These are phyloP conservation scores for Macrophomina phaseolina DNA, from an alignment of 2,329 filamentous ascomycete genomes.

Conservation along the genomic window DNA sequence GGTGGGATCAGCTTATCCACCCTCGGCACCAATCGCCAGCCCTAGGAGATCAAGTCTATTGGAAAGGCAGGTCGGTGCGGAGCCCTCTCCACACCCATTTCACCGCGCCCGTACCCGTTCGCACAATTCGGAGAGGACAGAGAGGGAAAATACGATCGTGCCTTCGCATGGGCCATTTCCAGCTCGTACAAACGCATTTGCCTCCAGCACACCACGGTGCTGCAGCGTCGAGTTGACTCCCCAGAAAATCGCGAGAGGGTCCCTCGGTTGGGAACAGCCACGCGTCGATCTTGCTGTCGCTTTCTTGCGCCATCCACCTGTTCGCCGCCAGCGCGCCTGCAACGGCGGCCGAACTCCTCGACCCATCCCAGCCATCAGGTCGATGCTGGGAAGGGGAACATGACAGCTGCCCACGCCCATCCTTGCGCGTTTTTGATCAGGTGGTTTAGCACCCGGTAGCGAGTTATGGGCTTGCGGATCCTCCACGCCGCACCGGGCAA, in stretches of 20 bases:
- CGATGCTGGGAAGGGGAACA: not conserved
- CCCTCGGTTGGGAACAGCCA: not conserved
- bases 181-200: not conserved
- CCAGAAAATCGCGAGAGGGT: not conserved
- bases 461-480: conserved; percentile 9
- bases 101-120: conserved; percentile 2
- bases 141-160: not conserved
- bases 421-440: not conserved
- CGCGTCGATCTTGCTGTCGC: conserved; percentile 3
- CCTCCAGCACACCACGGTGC: not conserved
- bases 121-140: not conserved
- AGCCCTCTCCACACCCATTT: conserved; percentile 11
- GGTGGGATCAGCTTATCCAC: conserved; percentile 22
- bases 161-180: not conserved
- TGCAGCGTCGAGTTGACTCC: not conserved
- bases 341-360: not conserved
- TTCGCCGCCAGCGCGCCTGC: not conserved
- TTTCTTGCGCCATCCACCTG: not conserved
- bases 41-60: conserved; percentile 22
- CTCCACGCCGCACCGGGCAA: conserved; percentile 3
- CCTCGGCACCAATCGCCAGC: conserved; percentile 22
- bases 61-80: conserved; percentile 20
- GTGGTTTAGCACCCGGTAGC: not conserved
- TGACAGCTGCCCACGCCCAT: not conserved
- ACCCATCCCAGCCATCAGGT: not conserved